Percentiles rank a stretch among this genome's conserved stretches.
These are phyloP conservation scores for Casuarina glauca DNA, from an alignment of 306 rosid species.

Conservation along the genomic window DNA sequence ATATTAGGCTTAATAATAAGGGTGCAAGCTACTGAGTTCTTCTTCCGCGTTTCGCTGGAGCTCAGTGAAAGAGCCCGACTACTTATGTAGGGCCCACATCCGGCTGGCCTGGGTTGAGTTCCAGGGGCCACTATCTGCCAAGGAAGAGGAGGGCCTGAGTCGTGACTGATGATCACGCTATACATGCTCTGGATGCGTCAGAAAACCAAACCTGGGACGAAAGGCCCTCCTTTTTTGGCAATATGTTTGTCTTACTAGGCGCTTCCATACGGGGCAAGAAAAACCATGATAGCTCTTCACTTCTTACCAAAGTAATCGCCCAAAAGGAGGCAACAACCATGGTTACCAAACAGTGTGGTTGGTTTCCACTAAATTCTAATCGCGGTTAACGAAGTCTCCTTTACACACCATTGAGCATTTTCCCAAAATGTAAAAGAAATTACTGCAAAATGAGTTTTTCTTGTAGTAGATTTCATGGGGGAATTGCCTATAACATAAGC, in stretches of 20 bases:
- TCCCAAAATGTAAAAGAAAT: not conserved
- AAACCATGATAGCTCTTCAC: not conserved
- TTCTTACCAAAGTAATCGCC: not conserved
- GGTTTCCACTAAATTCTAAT: not conserved
- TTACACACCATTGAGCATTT: too few species aligned
- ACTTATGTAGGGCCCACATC: too few species aligned
- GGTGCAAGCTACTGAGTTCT: too few species aligned
- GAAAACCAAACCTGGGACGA: too few species aligned
- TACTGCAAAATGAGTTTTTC: not conserved
- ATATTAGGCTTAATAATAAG: too few species aligned
- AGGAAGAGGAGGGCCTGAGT: not conserved
- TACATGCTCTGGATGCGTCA: not conserved
- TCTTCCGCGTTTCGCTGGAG: too few species aligned
- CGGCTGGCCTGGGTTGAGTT: not conserved
- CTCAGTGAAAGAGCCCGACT: too few species aligned
- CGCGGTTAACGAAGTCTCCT: not conserved
- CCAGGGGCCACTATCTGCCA: not conserved
- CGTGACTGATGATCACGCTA: not conserved
- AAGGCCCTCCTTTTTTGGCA: too few species aligned
- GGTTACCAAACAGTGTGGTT: not conserved
- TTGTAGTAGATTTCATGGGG: not conserved
- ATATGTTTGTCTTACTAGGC: not conserved
- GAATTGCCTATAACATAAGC: not conserved
- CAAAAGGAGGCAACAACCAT: not conserved
- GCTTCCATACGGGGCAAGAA: not conserved